Base-by-base conservation (phyloP, 2,329 filamentous ascomycete species). In the Alternaria longipes region DNA sequence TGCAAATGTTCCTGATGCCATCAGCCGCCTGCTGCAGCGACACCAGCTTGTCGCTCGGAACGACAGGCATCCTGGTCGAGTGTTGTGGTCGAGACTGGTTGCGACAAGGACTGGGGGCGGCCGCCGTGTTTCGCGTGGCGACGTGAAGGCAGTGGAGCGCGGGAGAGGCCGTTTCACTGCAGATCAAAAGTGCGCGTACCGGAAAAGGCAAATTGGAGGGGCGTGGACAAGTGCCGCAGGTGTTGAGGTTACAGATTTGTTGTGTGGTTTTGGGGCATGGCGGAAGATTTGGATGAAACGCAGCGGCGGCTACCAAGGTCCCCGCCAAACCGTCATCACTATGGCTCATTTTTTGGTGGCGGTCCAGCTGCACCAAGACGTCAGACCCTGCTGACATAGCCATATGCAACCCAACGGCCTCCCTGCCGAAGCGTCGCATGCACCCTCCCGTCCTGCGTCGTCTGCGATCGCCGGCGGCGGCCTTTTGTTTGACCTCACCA, bases 31-130 rank as follows among this genome's bases (percentile, higher is more conserved):
- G 88, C 84, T 99, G 95, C 71, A 99, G 89, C 80, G 89, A 88
- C 70, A 95, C 91, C 75, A 99, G 88, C 84, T 96, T 94, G 70
- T 97, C 92, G 66, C 94, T 89, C 66, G 88, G 91, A 69, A 99
- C 93, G 68, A 97, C 90, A 67, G 95, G 94, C 95, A 99, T 99
- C 16, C 32, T 59, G 58, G 50, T 14, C 32, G 49, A 20, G 36
- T 30, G 28, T 30, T 22, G 52, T 42, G 49, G 24, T 54, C 32
- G 24, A n/a, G 47, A 30, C 46, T 56, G 34, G 40, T 46, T 40
- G 54, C 32, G 34, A 49, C n/a, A 34, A 28, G 28, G 32, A 28
- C 24, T 52, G 32, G 28, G 50, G 46, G 26, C 26, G 26, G 26
- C 32, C 11, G 32, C 40, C 22, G 44, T 55, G 57, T 53, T 54